Evolutionary conservation across 352 stramenopile genomes (phyloP), one percentile per base, ranked within the genome.

Genomic region (Globisporangium ultimum): DNA sequence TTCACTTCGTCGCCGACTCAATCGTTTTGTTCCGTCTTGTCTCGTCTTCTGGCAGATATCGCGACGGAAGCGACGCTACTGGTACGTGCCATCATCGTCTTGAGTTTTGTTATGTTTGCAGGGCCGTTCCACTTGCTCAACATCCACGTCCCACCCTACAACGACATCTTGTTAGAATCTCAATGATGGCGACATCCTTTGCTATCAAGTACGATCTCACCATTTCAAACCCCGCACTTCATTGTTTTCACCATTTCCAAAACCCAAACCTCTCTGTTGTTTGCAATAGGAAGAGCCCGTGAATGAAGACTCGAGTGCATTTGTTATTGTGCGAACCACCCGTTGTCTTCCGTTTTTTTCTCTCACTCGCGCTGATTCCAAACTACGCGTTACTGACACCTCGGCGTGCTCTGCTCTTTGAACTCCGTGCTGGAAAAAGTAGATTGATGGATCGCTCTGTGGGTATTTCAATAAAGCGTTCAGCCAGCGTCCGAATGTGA

Each of bases 371-470:
- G 24, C 24, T 32, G 24, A 32, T 32, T 32, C 24, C 24, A 32
- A 5, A 32, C 2, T 32, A 5, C 24, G 24, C 24, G 24, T 32
- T 32, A 32, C 24, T 32, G 24, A 32, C 24, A 32, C 24, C 24
- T 53, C 21, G 15, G 21, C 15, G 55, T 41, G 40, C 43, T 17
- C 20, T 15, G 40, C 9, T 48, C 12, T 12, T 34, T n/a, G 11
- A 15, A 9, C 9, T 38, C 42, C 9, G 22, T 46, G 20, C 54
- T 36, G 10, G 24, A 32, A 32, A 32, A 32, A 32, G 24, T 18
- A 91, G 80, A 60, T 91, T 36, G 74, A 91, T 61, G 80, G 78
- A 2, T 89, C 78, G 17, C 58, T 91, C 10, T 91, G 80, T 46
- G 80, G 80, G 7, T 89, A 89, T 56, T 71, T 80, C 28, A 91